Evolutionary conservation across 1,139 yeast species (phyloP).

Genomic region (Debaryomyces sp.): DNA sequence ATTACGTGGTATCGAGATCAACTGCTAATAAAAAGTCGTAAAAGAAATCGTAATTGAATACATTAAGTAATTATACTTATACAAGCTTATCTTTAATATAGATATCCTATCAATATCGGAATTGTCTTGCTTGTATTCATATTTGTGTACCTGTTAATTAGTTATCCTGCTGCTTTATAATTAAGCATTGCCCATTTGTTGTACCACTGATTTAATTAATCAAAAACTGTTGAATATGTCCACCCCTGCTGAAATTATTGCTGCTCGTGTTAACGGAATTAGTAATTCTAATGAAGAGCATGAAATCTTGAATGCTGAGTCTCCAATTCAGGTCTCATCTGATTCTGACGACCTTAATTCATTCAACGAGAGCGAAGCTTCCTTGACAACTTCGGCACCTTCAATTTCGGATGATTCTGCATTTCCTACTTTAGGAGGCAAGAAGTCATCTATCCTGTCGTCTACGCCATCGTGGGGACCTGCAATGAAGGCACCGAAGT

Average conservation of each 20-base stretch:
- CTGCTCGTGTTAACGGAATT: slow-evolving; percentile 50
- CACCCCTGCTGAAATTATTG: slow-evolving; percentile 64
- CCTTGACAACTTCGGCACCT: slow-evolving; percentile 27
- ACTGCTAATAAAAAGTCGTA: not conserved
- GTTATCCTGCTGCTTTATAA: slow-evolving; percentile 9
- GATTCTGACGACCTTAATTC: slow-evolving; percentile 14
- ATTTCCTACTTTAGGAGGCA: slow-evolving; percentile 73
- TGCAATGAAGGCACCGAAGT: slow-evolving; percentile 37
- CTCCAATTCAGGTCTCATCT: slow-evolving; percentile 8
- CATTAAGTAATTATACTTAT: not conserved
- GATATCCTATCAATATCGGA: slow-evolving; percentile 1
- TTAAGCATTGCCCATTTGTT: slow-evolving; percentile 11
- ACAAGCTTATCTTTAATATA: not conserved
- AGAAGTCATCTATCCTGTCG: slow-evolving; percentile 23
- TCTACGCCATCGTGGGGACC: slow-evolving; percentile 31
- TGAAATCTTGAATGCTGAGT: slow-evolving; percentile 10
- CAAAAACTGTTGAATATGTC: slow-evolving; percentile 35
- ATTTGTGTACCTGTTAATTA: not conserved
- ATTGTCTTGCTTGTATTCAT: slow-evolving; percentile 1
- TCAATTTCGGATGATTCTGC: slow-evolving; percentile 57
- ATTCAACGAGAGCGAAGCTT: slow-evolving; percentile 8
- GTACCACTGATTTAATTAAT: slow-evolving; percentile 4
- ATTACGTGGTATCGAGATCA: slow-evolving; percentile 5
- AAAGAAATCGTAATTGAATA: not conserved
- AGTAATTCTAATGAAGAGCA: slow-evolving; percentile 24